Conservation (phyloP, 139 green algal genomes). For the Dunaliella primolecta region DNA sequence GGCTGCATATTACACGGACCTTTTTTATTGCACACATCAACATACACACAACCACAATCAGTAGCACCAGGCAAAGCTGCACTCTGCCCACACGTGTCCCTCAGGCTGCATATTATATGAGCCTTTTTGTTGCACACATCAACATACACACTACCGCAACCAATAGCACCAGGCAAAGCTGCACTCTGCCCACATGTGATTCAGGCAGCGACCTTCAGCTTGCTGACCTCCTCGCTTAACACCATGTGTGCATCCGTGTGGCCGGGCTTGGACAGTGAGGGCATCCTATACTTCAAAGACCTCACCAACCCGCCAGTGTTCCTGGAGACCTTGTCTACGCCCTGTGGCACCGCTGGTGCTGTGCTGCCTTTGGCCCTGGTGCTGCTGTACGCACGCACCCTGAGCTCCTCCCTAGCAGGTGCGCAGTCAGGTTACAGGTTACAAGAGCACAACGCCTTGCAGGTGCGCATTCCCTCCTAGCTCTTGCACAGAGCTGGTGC, state of each 20-base stretch:
- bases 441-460: background rate
- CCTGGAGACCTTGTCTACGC: conserved; percentile 28
- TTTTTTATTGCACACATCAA: too few relatives aligned
- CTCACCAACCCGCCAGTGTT: conserved; percentile 29
- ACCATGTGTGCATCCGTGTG: conserved; percentile 31
- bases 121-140: too few relatives aligned
- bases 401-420: conserved; percentile 20
- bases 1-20: too few relatives aligned
- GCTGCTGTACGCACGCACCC: conserved; percentile 16
- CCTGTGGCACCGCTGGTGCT: conserved; percentile 31
- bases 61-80: too few relatives aligned
- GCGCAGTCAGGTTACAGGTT: background rate
- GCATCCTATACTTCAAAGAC: conserved; percentile 22
- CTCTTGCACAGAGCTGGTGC: conserved; percentile 2
- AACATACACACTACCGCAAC: too few relatives aligned
- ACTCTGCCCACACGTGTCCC: too few relatives aligned
- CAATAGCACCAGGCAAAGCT: too few relatives aligned
- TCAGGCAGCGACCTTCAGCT: conserved; percentile 6
- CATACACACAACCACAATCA: too few relatives aligned
- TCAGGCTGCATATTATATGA: too few relatives aligned
- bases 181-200: too few relatives aligned
- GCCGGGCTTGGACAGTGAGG: conserved; percentile 25
- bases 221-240: conserved; percentile 15
- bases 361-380: conserved; percentile 32
- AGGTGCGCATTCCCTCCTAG: background rate